phyloP scores from a whole-genome alignment of 2,329 filamentous ascomycete species.

The Xylariaceae sp. region DNA sequence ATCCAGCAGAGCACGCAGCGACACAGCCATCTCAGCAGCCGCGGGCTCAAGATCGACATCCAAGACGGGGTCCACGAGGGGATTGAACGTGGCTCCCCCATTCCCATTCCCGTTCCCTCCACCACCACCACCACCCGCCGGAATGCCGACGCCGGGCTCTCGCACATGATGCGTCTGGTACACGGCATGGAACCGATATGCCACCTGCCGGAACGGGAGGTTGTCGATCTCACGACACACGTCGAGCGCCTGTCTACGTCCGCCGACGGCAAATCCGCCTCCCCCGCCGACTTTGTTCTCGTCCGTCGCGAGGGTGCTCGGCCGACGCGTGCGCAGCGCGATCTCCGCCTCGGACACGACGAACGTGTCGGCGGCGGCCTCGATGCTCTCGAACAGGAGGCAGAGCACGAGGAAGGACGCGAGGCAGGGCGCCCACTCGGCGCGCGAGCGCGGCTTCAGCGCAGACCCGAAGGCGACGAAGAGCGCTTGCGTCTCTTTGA shows the following conservation, averaged over 20 bases:
- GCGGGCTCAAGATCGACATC: slow-evolving; percentile 55
- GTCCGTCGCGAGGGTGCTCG: slow-evolving; percentile 19
- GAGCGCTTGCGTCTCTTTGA: slow-evolving; percentile 57
- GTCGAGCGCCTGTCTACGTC: slow-evolving; percentile 53
- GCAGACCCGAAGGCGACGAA: slow-evolving; percentile 61
- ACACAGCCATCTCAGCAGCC: slow-evolving; percentile 53
- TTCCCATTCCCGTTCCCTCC: not conserved
- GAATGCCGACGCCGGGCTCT: slow-evolving; percentile 48
- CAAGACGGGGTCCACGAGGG: slow-evolving; percentile 53
- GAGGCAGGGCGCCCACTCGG: slow-evolving; percentile 63
- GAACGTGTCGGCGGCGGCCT: slow-evolving; percentile 60
- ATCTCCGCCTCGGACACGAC: slow-evolving; percentile 60
- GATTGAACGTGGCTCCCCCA: slow-evolving; percentile 55
- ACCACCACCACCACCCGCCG: not conserved
- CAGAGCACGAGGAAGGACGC: slow-evolving; percentile 64
- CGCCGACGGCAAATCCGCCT: slow-evolving; percentile 41
- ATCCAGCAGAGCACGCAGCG: slow-evolving; percentile 52
- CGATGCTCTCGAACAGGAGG: slow-evolving; percentile 65
- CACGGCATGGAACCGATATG: slow-evolving; percentile 65
- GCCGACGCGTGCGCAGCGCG: slow-evolving; percentile 46
- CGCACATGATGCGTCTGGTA: slow-evolving; percentile 61
- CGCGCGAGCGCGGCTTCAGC: slow-evolving; percentile 60
- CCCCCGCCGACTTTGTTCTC: slow-evolving; percentile 11
- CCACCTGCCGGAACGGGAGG: slow-evolving; percentile 66
- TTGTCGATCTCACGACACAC: slow-evolving; percentile 61